Percentiles rank a stretch among this genome's conserved stretches.
Evolutionary conservation across 2,329 filamentous ascomycete species (phyloP).

Genomic region (Sporothrix sp.): DNA sequence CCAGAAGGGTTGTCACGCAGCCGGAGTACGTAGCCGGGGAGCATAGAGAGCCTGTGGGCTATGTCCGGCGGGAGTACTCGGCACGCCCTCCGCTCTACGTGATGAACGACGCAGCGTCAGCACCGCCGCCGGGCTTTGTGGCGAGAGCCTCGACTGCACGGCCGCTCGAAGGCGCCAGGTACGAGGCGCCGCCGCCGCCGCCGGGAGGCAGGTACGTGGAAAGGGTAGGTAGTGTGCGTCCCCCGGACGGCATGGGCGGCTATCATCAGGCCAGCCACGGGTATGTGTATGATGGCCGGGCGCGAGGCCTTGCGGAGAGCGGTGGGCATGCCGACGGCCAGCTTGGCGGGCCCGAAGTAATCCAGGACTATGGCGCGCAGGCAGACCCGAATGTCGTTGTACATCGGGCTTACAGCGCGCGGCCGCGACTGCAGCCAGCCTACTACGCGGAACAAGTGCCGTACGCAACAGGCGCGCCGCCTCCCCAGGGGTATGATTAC

Average conservation of each 20-base stretch:
- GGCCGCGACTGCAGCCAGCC: conserved; percentile 13
- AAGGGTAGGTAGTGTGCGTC: conserved; percentile 45
- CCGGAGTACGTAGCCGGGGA: conserved; percentile 47
- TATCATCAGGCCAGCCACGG: background rate
- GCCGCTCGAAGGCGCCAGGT: conserved; percentile 30
- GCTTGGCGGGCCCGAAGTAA: background rate
- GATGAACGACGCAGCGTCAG: conserved; percentile 20
- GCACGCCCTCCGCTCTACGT: conserved; percentile 29
- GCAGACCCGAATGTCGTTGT: conserved; percentile 24
- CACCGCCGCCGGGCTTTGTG: conserved; percentile 42
- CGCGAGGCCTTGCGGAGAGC: background rate
- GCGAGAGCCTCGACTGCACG: conserved; percentile 45
- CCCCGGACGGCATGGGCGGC: conserved; percentile 23
- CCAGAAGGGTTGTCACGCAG: conserved; percentile 51
- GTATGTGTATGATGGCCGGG: background rate
- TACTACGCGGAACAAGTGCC: conserved; percentile 13
- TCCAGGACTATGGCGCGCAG: conserved; percentile 17
- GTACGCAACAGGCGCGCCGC: background rate
- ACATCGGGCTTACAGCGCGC: conserved; percentile 33
- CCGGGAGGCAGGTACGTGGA: conserved; percentile 25
- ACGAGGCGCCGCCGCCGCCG: conserved; percentile 18
- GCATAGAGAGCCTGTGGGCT: conserved; percentile 41
- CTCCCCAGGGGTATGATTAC: conserved; percentile 36
- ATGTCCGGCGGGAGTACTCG: conserved; percentile 50
- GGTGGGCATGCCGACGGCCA: background rate